Conservation (phyloP, 345 rosid species). For the Gossypium rotundifolium region DNA sequence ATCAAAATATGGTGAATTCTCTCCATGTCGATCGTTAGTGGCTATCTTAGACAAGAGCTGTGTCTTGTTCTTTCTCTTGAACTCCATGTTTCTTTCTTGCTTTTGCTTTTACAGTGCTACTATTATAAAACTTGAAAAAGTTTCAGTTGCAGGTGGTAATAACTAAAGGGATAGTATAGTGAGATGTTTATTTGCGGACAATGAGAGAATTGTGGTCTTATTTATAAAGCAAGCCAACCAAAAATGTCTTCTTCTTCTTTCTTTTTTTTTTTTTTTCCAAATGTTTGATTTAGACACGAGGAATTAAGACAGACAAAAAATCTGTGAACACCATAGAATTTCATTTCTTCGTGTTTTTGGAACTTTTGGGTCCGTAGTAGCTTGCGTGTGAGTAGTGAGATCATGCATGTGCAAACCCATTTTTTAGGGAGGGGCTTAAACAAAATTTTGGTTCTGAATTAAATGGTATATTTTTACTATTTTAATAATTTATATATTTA, state of each 20-base stretch:
- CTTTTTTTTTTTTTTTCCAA: too few species aligned
- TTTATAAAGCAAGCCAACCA: neutral
- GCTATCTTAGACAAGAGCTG: conserved; percentile 55
- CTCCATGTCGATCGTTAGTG: conserved; percentile 52
- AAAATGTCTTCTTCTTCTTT: too few species aligned
- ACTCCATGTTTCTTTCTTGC: neutral
- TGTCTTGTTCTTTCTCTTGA: neutral
- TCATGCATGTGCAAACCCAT: too few species aligned
- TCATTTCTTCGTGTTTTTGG: too few species aligned
- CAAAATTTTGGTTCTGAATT: too few species aligned
- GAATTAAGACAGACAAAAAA: neutral
- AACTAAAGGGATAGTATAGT: too few species aligned
- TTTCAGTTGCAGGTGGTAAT: neutral
- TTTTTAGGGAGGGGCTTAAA: too few species aligned
- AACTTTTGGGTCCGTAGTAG: neutral
- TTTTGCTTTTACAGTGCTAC: neutral
- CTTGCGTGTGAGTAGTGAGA: neutral
- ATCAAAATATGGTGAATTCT: conserved; percentile 67
- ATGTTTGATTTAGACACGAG: neutral
- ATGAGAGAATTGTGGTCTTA: neutral
- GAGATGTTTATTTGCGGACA: neutral
- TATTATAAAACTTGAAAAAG: neutral
- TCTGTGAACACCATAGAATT: too few species aligned
- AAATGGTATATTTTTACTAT: too few species aligned
- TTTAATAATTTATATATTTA: too few species aligned